Conservation (phyloP, 2,329 filamentous ascomycete species). For the Botrytis pseudocinerea region DNA sequence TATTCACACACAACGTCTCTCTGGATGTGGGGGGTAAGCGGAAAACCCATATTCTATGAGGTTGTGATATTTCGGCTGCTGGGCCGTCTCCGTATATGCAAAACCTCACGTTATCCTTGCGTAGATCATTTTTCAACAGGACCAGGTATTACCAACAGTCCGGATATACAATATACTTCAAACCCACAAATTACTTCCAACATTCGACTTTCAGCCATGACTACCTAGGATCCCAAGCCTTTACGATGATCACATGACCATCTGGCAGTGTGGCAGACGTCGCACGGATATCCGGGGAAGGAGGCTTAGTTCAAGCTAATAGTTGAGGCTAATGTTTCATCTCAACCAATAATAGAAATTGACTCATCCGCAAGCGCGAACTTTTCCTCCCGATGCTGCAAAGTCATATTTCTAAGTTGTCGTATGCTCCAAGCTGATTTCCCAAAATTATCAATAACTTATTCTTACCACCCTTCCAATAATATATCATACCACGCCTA, state of each 20-base stretch:
- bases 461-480: not conserved
- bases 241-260: not conserved
- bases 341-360: not conserved
- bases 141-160: not conserved
- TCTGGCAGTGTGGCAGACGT: not conserved
- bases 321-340: not conserved
- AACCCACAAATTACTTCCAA: not conserved
- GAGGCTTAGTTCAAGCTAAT: not conserved
- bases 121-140: not conserved
- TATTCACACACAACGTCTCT: constrained; percentile 1
- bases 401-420: not conserved
- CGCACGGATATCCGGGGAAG: constrained; percentile 2
- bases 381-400: not conserved
- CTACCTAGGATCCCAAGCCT: not conserved
- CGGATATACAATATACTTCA: not conserved
- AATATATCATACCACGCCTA: not conserved
- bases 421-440: not conserved
- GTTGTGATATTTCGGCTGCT: not conserved
- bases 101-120: not conserved
- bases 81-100: not conserved
- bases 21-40: not conserved
- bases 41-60: not conserved
- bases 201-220: not conserved
- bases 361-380: not conserved
- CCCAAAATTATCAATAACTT: no score